A percentile compares a stretch with the other conserved stretches of the same genome.
Conservation (phyloP, 805 yeast species). For the Jamesozyma spencerorum region DNA sequence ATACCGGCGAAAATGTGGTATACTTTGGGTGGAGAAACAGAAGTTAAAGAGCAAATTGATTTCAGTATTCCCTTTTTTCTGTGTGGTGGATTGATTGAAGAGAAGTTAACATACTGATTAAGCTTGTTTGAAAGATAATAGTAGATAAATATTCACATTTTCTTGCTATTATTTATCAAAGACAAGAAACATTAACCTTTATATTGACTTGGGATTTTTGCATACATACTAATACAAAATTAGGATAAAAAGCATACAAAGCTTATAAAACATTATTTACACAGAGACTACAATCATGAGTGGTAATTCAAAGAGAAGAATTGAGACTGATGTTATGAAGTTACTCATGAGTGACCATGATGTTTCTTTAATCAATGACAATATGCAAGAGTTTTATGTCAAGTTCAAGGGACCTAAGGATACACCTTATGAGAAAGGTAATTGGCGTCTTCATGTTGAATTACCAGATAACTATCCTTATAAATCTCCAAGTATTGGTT, state of each 20-base stretch:
- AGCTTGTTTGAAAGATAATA: too few relatives aligned
- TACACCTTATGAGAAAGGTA: constrained; percentile 83
- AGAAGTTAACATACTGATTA: too few relatives aligned
- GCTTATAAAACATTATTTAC: not conserved
- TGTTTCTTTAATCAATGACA: constrained; percentile 73
- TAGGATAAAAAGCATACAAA: not conserved
- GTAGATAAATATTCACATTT: too few relatives aligned
- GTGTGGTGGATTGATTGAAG: too few relatives aligned
- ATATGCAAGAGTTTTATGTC: constrained; percentile 78
- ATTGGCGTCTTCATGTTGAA: constrained; percentile 87
- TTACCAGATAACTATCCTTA: constrained; percentile 93
- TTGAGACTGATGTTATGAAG: constrained; percentile 94
- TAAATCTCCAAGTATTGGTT: constrained; percentile 92
- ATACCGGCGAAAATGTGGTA: too few relatives aligned
- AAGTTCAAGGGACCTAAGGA: constrained; percentile 78
- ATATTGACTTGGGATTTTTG: too few relatives aligned
- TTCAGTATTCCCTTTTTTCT: too few relatives aligned
- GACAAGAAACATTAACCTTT: too few relatives aligned
- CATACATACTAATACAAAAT: too few relatives aligned
- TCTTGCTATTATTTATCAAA: too few relatives aligned
- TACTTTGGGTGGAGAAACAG: too few relatives aligned
- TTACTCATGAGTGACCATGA: constrained; percentile 87
- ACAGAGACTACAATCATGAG: not conserved
- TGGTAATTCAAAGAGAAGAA: constrained; percentile 35
- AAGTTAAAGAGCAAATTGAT: too few relatives aligned